These are phyloP conservation scores for Citeromyces nyonsensis DNA, from an alignment of 805 yeast species.

Conservation along the genomic window DNA sequence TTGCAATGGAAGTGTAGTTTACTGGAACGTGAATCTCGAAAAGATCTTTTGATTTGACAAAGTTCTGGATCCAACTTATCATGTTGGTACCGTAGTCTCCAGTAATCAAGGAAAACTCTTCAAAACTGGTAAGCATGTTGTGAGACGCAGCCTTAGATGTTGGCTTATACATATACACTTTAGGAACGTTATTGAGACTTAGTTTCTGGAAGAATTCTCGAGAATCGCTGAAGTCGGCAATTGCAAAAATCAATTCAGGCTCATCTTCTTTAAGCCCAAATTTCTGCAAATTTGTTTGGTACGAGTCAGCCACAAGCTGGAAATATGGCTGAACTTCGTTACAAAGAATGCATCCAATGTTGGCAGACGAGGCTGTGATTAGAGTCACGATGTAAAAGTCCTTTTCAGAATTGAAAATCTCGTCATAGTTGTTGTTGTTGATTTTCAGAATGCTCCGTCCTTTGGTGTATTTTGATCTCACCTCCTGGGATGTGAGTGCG, in stretches of 20 bases:
- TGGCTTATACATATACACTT: conserved; percentile 36
- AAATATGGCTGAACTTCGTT: conserved; percentile 50
- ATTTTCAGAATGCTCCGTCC: conserved; percentile 22
- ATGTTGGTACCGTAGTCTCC: conserved; percentile 20
- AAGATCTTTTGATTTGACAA: conserved; percentile 9
- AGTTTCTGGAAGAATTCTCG: conserved; percentile 34
- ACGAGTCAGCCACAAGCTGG: conserved; percentile 45
- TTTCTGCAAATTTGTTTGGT: conserved; percentile 25
- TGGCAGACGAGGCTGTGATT: conserved; percentile 60
- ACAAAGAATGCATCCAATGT: conserved; percentile 70
- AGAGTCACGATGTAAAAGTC: conserved; percentile 53
- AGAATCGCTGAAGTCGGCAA: conserved; percentile 54
- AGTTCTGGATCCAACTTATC: conserved; percentile 21
- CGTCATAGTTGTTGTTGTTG: conserved; percentile 45
- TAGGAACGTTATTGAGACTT: conserved; percentile 62
- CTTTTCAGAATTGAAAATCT: conserved; percentile 38
- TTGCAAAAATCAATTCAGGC: conserved; percentile 45
- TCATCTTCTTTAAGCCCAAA: conserved; percentile 32
- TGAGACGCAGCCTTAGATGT: conserved; percentile 14
- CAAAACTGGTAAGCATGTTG: conserved; percentile 12
- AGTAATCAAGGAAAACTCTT: conserved; percentile 28
- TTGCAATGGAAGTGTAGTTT: conserved; percentile 21
- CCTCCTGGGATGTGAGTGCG: conserved; percentile 2
- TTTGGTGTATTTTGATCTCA: conserved; percentile 3
- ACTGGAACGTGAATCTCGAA: conserved; percentile 22